Base-by-base conservation (phyloP, 441 rosid species). In the Populus hybrid region DNA sequence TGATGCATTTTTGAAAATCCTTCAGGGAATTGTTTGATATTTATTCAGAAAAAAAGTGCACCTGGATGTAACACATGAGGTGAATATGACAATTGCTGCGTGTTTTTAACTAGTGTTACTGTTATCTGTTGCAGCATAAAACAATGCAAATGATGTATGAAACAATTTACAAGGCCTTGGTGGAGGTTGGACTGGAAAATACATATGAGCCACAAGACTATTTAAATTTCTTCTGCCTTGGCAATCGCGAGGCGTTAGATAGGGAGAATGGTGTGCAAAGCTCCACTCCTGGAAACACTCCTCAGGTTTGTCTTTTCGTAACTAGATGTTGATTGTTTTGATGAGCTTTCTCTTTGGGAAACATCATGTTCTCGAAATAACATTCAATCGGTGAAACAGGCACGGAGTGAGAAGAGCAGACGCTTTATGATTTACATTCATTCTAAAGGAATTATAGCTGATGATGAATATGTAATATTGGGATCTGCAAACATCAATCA, bases 131-230 rank as follows among this genome's bases (percentile, higher is more conserved):
- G 85, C 92, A 93, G 98, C 84, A 89, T 81, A 91, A 94, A 84
- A 95, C 99, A 16, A 95, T 92, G 98, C 92, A 92, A 86, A 94
- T 95, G 98, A 95, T 95, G 99, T 95, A 94, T 59, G 94, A 90
- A 83, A 93, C 91, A 32, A 81, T 95, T 71, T 88, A 89, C 82
- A 87, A 91, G 83, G 97, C 98, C 5, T 82, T 95, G 81, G 89
- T 88, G 46, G 97, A 92, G 85, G 92, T 81, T 20, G 95, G 97
- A 75, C 96, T 94, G 46, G 92, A 91, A 71, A 87, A 81, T 67
- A 84, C 86, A 69, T 89, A 80, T 81, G 83, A 86, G 35, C 98
- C 99, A 6, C 91, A 90, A 77, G 98, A 93, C 81, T 95, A 89
- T 80, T 86, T 95, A 68, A 95, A 92, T 82, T 95, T 95, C 89